Percentiles rank a stretch among this genome's conserved stretches.
Conservation (phyloP, 108 stramenopile genomes). For the Tribonema minus region DNA sequence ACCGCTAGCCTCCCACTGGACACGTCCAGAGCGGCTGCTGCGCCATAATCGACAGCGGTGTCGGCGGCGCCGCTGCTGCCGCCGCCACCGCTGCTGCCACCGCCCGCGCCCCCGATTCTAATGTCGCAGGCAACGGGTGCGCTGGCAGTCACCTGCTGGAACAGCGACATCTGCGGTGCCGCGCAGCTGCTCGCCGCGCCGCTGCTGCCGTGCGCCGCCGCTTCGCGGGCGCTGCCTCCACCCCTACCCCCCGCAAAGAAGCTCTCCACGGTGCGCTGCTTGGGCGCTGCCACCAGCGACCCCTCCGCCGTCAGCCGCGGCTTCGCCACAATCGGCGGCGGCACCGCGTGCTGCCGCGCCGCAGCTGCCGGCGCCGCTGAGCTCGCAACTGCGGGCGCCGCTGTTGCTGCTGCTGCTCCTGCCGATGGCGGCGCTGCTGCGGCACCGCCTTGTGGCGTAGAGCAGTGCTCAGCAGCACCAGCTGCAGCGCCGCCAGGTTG, state of each 20-base stretch:
- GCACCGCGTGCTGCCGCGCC: neutral
- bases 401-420: neutral
- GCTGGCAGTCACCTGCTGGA: no score
- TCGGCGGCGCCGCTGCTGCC: neutral
- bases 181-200: no score
- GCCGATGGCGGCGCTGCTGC: neutral
- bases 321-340: constrained; percentile 4
- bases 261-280: constrained; percentile 6
- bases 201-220: no score
- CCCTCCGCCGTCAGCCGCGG: constrained; percentile 3
- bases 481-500: neutral
- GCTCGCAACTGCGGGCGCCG: neutral
- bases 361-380: neutral
- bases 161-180: no score
- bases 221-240: neutral
- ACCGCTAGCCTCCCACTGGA: neutral
- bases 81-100: neutral
- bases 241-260: neutral
- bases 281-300: constrained; percentile 1
- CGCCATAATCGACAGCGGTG: neutral
- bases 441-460: neutral
- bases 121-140: no score
- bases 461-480: neutral
- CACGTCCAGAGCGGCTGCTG: neutral
- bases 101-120: neutral